Conservation (phyloP, 148 eudicot species). For the Persicaria tinctoria region DNA sequence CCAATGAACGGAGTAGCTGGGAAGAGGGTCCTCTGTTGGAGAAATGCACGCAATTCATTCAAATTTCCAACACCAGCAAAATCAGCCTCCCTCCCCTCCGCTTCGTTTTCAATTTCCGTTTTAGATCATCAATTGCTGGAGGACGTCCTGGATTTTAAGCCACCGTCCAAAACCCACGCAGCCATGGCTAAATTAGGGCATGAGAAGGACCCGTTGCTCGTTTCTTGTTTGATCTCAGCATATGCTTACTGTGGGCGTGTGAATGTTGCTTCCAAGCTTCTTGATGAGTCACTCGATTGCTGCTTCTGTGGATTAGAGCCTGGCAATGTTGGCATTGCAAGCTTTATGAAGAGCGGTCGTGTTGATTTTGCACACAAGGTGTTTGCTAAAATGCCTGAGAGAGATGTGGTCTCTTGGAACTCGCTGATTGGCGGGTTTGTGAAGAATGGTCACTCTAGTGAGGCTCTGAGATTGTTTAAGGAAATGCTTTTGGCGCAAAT, state of each 20-base stretch:
- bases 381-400: slow-evolving; percentile 33
- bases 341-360: slow-evolving; percentile 45
- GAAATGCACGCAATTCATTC: slow-evolving; percentile 1
- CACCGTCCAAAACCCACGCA: slow-evolving; percentile 27
- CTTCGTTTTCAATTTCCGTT: background rate
- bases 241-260: slow-evolving; percentile 30
- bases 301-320: slow-evolving; percentile 32
- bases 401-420: slow-evolving; percentile 69
- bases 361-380: slow-evolving; percentile 42
- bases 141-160: slow-evolving; percentile 20
- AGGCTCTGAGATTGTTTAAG: slow-evolving; percentile 37
- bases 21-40: background rate
- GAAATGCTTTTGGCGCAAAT: slow-evolving; percentile 34
- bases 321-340: slow-evolving; percentile 39
- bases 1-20: background rate
- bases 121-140: slow-evolving; percentile 42
- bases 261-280: slow-evolving; percentile 31
- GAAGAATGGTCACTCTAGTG: slow-evolving; percentile 39
- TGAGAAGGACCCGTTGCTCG: slow-evolving; percentile 29
- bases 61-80: background rate
- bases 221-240: slow-evolving; percentile 23
- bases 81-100: background rate
- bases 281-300: slow-evolving; percentile 28
- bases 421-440: slow-evolving; percentile 52
- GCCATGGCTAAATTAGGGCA: slow-evolving; percentile 52